Percentiles rank a stretch among this genome's conserved stretches.
These are phyloP conservation scores for Vaccinium darrowii DNA, from an alignment of 148 eudicot genomes.

Conservation along the genomic window DNA sequence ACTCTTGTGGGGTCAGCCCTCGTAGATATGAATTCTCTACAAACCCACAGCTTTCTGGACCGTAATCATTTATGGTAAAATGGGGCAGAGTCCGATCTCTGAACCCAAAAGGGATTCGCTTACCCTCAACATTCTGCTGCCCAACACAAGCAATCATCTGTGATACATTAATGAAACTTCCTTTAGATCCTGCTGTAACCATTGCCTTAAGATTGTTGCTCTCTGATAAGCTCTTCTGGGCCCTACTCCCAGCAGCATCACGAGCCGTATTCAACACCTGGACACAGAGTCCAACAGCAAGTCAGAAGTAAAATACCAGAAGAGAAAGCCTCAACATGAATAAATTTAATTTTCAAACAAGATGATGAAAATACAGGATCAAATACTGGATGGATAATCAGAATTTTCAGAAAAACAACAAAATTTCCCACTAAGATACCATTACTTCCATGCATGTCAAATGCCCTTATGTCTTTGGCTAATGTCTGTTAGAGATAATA, in stretches of 20 bases:
- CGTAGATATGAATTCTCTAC: slow-evolving; percentile 68
- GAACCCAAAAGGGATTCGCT: slow-evolving; percentile 96
- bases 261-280: slow-evolving; percentile 98
- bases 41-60: slow-evolving; percentile 99
- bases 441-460: not conserved
- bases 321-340: not conserved
- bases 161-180: slow-evolving; percentile 98
- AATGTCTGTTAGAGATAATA: not conserved
- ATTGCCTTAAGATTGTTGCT: slow-evolving; percentile 97
- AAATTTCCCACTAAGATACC: not conserved
- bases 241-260: slow-evolving; percentile 99
- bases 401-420: too few relatives aligned
- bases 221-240: slow-evolving; percentile 85
- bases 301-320: not conserved
- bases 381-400: not conserved
- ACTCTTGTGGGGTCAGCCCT: slow-evolving; percentile 80
- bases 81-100: slow-evolving; percentile 90
- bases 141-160: slow-evolving; percentile 99
- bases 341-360: not conserved
- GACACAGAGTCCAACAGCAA: slow-evolving; percentile 4
- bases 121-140: slow-evolving; percentile 98
- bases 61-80: slow-evolving; percentile 91
- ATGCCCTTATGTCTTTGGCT: not conserved
- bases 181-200: slow-evolving; percentile 99
- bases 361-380: not conserved